Base-by-base conservation (phyloP, 371 early-diverging fungal genomes). In the Mucor piriformis region DNA sequence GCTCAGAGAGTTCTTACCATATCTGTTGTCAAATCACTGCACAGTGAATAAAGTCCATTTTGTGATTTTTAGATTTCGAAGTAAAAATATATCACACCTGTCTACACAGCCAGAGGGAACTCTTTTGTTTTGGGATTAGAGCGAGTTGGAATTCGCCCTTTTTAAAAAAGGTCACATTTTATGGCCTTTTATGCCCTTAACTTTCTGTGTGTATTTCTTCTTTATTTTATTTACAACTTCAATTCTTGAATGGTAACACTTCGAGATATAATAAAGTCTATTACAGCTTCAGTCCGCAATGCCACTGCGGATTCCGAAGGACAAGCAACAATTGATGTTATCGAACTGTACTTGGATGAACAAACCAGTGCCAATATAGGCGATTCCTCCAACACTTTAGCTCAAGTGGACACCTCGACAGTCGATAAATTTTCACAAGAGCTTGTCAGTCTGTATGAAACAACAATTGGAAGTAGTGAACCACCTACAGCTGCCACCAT, bases 391-490 rank as follows among this genome's bases (percentile, higher is more conserved):
- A 42, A 59, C 6, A 47, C 61, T 1, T 40, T 56, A 2, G 56
- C 57, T 0, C 40, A 58, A 0, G 54, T 54, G 29, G 76, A 75
- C 34, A 29, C 64, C 8, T 57, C 68, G 4, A 57, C 69, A 3
- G 43, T 76, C 10, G 77, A 81, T 53, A 69, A 69, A 53, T 66
- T 81, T 0, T 74, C 74, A 8, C 59, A 63, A 12, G 81, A 81
- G 27, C 50, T 81, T 1, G 35, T 69, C 15, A 16, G 50, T 8
- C 49, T 76, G 0, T 72, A 67, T 44, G 58, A 63, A 2, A 54
- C 51, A 1, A 67, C 67, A 0, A 57, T 70, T 10, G 27, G 63
- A 12, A 35, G 52, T 2, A 57, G 53, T 1, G 33, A 63, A 16
- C 53, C 60, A 15, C 49, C 49, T 2, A 24, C 38, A 27, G 44